Percentiles rank a stretch among this genome's conserved stretches.
phyloP scores from a whole-genome alignment of 2,329 filamentous ascomycete species.

The Pseudogymnoascus sp. region DNA sequence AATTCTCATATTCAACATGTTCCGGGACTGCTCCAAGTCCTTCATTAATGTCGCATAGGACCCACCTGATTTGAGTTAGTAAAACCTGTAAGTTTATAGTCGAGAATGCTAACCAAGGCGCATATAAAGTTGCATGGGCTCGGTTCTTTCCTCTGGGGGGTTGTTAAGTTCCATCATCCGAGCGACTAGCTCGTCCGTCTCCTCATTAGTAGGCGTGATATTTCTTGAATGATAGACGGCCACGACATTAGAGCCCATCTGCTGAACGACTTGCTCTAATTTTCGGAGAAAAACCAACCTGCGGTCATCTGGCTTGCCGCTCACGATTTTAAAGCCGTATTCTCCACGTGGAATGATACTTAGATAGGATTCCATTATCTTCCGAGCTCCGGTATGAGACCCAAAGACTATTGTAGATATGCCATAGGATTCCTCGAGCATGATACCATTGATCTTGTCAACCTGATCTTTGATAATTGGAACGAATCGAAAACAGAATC shows the following conservation, averaged over 20 bases:
- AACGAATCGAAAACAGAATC: slow-evolving; percentile 28
- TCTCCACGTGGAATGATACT: background rate
- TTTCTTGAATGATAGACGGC: background rate
- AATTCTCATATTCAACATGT: slow-evolving; percentile 25
- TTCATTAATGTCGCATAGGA: slow-evolving; percentile 16
- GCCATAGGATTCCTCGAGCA: slow-evolving; percentile 22
- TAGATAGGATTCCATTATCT: background rate
- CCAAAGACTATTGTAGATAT: slow-evolving; percentile 25
- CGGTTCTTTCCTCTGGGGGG: background rate
- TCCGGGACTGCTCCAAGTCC: slow-evolving; percentile 21
- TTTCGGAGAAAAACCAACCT: background rate
- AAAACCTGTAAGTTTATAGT: background rate
- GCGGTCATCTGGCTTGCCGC: background rate
- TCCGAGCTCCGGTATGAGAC: slow-evolving; percentile 8
- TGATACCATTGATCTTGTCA: slow-evolving; percentile 26
- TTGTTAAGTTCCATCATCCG: background rate
- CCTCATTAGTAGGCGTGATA: background rate
- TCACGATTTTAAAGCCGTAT: background rate
- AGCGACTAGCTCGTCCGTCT: background rate
- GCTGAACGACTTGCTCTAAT: background rate
- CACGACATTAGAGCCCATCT: background rate
- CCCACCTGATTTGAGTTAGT: slow-evolving; percentile 17
- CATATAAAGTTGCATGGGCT: slow-evolving; percentile 1
- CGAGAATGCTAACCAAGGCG: background rate
- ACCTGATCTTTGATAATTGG: slow-evolving; percentile 21